These are phyloP conservation scores for Puccinia horiana DNA, from an alignment of 1,284 basidiomycete species.

Conservation along the genomic window DNA sequence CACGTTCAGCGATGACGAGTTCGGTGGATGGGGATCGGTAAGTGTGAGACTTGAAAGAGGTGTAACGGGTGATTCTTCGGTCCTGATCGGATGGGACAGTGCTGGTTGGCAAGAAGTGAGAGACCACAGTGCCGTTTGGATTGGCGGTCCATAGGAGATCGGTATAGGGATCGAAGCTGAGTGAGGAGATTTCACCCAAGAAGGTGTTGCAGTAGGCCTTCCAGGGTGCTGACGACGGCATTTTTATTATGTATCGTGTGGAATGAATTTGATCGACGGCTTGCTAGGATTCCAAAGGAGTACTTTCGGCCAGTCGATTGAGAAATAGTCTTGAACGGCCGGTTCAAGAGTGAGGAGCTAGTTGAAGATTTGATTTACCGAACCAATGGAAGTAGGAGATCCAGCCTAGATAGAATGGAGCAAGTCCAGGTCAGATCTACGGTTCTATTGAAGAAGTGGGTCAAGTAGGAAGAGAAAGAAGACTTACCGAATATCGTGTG, in stretches of 20 bases:
- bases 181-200: constrained; percentile 60
- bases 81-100: constrained; percentile 62
- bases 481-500: no score
- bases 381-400: no score
- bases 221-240: constrained; percentile 40
- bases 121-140: constrained; percentile 71
- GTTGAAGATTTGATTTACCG: no score
- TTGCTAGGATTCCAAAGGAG: no score
- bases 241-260: not conserved
- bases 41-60: constrained; percentile 54
- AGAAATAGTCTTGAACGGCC: no score
- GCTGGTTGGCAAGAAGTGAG: constrained; percentile 71
- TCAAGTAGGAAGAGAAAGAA: no score
- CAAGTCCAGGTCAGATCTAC: no score
- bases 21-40: constrained; percentile 55
- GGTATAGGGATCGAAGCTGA: constrained; percentile 84
- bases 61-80: constrained; percentile 55
- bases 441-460: no score
- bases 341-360: no score
- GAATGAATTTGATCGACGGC: no score
- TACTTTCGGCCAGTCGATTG: no score
- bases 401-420: no score
- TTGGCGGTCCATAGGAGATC: constrained; percentile 86
- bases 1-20: constrained; percentile 58
- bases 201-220: constrained; percentile 31